Percentiles rank a stretch among this genome's conserved stretches.
phyloP scores from a whole-genome alignment of 805 yeast genomes.

The Suhomyces sp. region DNA sequence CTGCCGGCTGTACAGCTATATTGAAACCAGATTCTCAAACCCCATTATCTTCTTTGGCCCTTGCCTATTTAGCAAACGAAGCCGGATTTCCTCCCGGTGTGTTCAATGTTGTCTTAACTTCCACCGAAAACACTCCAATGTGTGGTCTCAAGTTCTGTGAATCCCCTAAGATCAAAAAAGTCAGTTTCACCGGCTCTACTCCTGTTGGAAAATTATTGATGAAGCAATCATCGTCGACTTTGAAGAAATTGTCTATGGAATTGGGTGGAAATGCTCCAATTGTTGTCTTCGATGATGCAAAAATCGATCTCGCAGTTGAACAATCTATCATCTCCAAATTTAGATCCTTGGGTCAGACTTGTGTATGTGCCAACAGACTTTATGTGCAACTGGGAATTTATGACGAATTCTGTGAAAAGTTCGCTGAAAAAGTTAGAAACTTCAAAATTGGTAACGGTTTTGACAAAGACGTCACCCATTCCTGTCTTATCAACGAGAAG shows the following conservation, averaged over 20 bases:
- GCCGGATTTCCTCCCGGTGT: constrained; percentile 65
- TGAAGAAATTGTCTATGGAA: constrained; percentile 62
- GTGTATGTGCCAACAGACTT: constrained; percentile 62
- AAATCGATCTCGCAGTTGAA: constrained; percentile 54
- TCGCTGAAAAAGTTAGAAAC: constrained; percentile 44
- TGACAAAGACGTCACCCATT: constrained; percentile 51
- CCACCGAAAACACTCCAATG: constrained; percentile 51
- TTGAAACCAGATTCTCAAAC: constrained; percentile 63
- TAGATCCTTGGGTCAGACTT: constrained; percentile 64
- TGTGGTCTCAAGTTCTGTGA: constrained; percentile 53
- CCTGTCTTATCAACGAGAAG: constrained; percentile 52
- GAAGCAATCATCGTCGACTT: constrained; percentile 55
- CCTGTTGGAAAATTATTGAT: constrained; percentile 59
- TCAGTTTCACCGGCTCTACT: constrained; percentile 67
- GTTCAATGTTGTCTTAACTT: constrained; percentile 48
- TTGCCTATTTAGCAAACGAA: constrained; percentile 52
- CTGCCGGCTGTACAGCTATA: constrained; percentile 63
- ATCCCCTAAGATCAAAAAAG: constrained; percentile 49
- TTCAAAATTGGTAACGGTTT: constrained; percentile 60
- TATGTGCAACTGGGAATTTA: constrained; percentile 54
- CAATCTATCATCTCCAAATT: constrained; percentile 55
- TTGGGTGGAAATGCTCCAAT: constrained; percentile 70
- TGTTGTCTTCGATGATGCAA: constrained; percentile 60
- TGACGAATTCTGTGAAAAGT: constrained; percentile 45
- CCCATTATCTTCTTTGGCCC: constrained; percentile 58